These are phyloP conservation scores for Nicotiana benthamiana DNA, from an alignment of 257 asterid species.

Conservation along the genomic window DNA sequence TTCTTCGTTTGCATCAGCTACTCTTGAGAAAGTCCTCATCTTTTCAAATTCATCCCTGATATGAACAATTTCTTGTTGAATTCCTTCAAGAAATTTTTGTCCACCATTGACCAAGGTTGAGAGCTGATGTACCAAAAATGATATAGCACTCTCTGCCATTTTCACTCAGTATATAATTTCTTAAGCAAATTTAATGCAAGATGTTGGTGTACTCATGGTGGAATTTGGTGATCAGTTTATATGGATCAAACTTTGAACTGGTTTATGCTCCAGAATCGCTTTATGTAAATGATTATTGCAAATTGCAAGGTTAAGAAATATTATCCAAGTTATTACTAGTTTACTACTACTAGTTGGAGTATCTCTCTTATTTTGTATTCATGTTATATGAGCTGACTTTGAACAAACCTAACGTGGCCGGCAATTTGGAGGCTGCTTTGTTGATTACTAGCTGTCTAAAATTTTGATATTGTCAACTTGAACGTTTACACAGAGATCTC, in stretches of 20 bases:
- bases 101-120: conserved; percentile 9
- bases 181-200: not conserved
- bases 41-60: conserved; percentile 26
- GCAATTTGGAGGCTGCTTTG: not conserved
- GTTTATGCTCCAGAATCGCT: not conserved
- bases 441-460: not conserved
- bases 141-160: conserved; percentile 25
- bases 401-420: not conserved
- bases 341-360: not conserved
- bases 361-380: not conserved
- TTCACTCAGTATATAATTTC: not conserved
- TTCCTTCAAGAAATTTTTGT: conserved; percentile 8
- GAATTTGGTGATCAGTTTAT: not conserved
- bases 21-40: conserved; percentile 26
- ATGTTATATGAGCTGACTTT: not conserved
- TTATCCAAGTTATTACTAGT: not conserved
- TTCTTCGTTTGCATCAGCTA: conserved; percentile 24
- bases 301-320: not conserved
- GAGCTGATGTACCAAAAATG: conserved; percentile 16
- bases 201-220: not conserved
- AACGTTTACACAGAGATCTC: not conserved
- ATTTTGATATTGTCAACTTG: not conserved
- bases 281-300: not conserved
- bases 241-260: not conserved
- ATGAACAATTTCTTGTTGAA: conserved; percentile 10